Conservation (phyloP, 495 filamentous ascomycete species). For the Penicillium waksmanii region DNA sequence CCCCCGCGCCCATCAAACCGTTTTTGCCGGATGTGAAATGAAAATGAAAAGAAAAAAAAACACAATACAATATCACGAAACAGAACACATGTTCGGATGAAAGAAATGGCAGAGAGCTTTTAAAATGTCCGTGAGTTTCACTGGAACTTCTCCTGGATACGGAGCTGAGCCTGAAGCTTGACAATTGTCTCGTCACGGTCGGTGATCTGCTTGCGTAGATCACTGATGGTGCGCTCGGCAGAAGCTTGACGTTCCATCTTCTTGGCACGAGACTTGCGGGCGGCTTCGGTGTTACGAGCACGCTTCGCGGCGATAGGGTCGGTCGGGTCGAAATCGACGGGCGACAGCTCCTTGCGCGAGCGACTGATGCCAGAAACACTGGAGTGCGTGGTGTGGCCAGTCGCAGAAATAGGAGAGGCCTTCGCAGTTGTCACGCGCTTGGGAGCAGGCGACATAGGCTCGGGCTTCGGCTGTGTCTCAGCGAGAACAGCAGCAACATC, state of each 20-base stretch:
- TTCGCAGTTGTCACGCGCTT: slow-evolving; percentile 33
- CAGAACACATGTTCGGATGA: slow-evolving; percentile 15
- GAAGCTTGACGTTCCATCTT: slow-evolving; percentile 71
- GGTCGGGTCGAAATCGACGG: slow-evolving; percentile 58
- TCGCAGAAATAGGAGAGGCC: slow-evolving; percentile 28
- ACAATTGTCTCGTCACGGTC: slow-evolving; percentile 67
- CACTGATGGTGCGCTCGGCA: slow-evolving; percentile 57
- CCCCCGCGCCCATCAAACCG: slow-evolving; percentile 40
- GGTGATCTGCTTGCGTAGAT: slow-evolving; percentile 49
- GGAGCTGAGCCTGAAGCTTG: slow-evolving; percentile 40
- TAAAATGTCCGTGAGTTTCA: slow-evolving; percentile 19
- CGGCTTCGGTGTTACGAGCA: slow-evolving; percentile 92
- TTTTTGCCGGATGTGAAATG: slow-evolving; percentile 12
- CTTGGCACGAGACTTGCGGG: slow-evolving; percentile 88
- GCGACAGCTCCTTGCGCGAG: slow-evolving; percentile 77
- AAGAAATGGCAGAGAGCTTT: slow-evolving; percentile 3
- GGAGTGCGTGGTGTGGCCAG: slow-evolving; percentile 60
- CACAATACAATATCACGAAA: slow-evolving; percentile 16
- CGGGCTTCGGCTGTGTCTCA: slow-evolving; percentile 38
- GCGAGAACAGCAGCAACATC: slow-evolving; percentile 35
- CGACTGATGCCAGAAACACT: slow-evolving; percentile 72
- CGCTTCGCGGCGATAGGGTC: slow-evolving; percentile 89
- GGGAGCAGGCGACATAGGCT: slow-evolving; percentile 49
- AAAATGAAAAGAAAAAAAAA: slow-evolving; percentile 15
- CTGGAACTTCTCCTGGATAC: slow-evolving; percentile 22